Evolutionary conservation across 148 eudicot genomes (phyloP).

Genomic region (Rhododendron ferrugineum): DNA sequence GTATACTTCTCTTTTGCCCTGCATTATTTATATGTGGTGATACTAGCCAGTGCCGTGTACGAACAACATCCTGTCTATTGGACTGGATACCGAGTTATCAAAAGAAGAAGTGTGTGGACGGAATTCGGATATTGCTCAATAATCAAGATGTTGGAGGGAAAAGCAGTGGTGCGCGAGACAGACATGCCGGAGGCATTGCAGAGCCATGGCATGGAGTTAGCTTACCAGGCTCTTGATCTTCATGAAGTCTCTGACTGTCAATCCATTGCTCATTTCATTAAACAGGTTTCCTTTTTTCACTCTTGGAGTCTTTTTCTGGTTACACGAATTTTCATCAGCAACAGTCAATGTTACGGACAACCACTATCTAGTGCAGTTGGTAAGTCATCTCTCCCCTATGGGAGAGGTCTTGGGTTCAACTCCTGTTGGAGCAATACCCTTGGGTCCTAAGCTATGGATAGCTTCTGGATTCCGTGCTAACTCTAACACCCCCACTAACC

Average conservation of each 20-base stretch:
- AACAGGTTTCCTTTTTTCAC: constrained; percentile 5
- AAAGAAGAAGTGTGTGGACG: not conserved
- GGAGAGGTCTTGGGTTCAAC: too few species aligned
- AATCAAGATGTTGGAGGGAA: constrained; percentile 12
- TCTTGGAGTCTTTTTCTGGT: not conserved
- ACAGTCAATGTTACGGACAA: not conserved
- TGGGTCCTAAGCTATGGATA: too few species aligned
- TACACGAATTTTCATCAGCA: not conserved
- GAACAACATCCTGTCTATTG: not conserved
- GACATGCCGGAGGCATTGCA: constrained; percentile 11
- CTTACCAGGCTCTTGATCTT: constrained; percentile 14
- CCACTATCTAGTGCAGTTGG: too few species aligned
- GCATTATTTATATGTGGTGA: not conserved
- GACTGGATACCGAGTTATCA: not conserved
- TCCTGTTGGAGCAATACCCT: too few species aligned
- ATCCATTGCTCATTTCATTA: constrained; percentile 13
- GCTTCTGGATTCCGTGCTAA: too few species aligned
- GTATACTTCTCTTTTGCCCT: not conserved
- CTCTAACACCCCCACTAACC: too few species aligned
- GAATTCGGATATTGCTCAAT: not conserved
- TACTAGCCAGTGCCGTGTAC: not conserved
- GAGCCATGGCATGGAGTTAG: constrained; percentile 13
- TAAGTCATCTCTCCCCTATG: too few species aligned
- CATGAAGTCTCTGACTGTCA: constrained; percentile 13
- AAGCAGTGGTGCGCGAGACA: constrained; percentile 7